Evolutionary conservation across 495 filamentous ascomycete species (phyloP).

Genomic region (Immersiella caudata): DNA sequence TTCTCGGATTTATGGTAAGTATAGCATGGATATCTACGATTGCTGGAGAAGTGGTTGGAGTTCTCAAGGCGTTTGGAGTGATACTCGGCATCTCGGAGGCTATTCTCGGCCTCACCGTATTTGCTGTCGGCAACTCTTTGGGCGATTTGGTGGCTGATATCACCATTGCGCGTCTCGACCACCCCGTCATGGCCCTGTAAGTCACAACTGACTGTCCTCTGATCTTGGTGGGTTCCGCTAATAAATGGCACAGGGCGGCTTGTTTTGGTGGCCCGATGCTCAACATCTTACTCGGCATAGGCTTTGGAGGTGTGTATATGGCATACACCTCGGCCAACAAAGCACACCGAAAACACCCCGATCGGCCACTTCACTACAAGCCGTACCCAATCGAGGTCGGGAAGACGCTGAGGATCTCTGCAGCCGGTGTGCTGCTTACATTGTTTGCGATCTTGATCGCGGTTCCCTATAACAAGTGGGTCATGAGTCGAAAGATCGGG

Average conservation of each 20-base stretch:
- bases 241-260: slow-evolving; percentile 55
- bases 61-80: slow-evolving; percentile 91
- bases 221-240: background rate
- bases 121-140: slow-evolving; percentile 93
- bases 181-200: slow-evolving; percentile 92
- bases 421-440: slow-evolving; percentile 77
- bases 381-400: slow-evolving; percentile 82
- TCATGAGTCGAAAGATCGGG: slow-evolving; percentile 83
- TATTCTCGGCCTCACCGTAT: slow-evolving; percentile 92
- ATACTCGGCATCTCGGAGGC: slow-evolving; percentile 94
- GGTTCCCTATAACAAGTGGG: slow-evolving; percentile 87
- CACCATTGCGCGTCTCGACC: slow-evolving; percentile 89
- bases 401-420: slow-evolving; percentile 80
- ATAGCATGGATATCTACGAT: slow-evolving; percentile 97
- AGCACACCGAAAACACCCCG: slow-evolving; percentile 60
- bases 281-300: slow-evolving; percentile 94
- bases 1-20: slow-evolving; percentile 86
- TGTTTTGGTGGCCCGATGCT: slow-evolving; percentile 98
- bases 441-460: slow-evolving; percentile 75
- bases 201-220: slow-evolving; percentile 32
- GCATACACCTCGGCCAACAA: slow-evolving; percentile 62
- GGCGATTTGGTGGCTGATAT: slow-evolving; percentile 95
- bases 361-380: slow-evolving; percentile 52
- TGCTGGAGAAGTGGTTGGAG: slow-evolving; percentile 92
- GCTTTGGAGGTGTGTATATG: slow-evolving; percentile 85